A percentile compares a stretch with the other conserved stretches of the same genome.
Conservation (phyloP, 1,139 yeast genomes). For the Pichia sp. region DNA sequence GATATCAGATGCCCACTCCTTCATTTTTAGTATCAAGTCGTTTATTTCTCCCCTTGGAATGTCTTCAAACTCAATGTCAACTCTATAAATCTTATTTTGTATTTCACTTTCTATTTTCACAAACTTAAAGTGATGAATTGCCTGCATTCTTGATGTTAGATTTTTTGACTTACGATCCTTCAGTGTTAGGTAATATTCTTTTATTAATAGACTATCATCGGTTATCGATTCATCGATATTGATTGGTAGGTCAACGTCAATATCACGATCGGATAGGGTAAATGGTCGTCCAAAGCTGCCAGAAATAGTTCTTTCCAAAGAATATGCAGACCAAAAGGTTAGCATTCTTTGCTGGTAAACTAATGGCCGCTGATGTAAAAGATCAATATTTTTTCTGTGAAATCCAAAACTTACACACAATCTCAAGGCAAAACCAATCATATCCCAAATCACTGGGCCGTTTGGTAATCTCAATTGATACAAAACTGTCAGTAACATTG, state of each 20-base stretch:
- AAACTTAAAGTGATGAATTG: conserved; percentile 11
- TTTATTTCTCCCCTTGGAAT: conserved; percentile 10
- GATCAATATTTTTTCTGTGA: conserved; percentile 15
- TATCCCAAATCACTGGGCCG: conserved; percentile 20
- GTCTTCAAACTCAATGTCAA: conserved; percentile 13
- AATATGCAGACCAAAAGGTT: conserved; percentile 20
- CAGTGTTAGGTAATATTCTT: not conserved
- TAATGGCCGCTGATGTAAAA: conserved; percentile 12
- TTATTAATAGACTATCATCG: not conserved
- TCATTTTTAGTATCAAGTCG: conserved; percentile 3
- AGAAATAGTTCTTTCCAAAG: conserved; percentile 19
- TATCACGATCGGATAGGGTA: conserved; percentile 19
- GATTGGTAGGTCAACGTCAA: conserved; percentile 20
- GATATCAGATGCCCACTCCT: conserved; percentile 4
- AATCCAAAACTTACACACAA: conserved; percentile 18
- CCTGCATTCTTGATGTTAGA: conserved; percentile 6
- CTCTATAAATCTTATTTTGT: conserved; percentile 18
- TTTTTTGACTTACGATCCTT: not conserved
- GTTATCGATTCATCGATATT: conserved; percentile 15
- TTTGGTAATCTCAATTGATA: conserved; percentile 17
- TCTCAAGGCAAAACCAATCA: conserved; percentile 16
- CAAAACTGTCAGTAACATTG: conserved; percentile 13
- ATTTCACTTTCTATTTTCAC: conserved; percentile 16
- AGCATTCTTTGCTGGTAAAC: conserved; percentile 14
- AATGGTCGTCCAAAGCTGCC: conserved; percentile 22